Base-by-base conservation (phyloP, 108 stramenopile species). In the Discostella pseudostelligera region DNA sequence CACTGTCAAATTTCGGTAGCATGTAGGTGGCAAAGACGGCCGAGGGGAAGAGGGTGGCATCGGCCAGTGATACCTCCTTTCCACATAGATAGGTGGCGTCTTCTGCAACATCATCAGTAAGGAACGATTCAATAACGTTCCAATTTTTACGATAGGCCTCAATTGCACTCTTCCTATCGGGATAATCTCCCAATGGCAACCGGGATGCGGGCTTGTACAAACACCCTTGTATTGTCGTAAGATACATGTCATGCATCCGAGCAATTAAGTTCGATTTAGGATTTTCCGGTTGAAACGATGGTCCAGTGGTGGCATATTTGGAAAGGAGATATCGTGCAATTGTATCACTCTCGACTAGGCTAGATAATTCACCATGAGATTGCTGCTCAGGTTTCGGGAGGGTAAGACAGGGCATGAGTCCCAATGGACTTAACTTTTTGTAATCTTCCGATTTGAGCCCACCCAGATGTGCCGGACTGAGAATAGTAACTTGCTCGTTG, bases 231-330 rank as follows among this genome's bases (percentile, higher is more conserved):
- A 97, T 96, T 16, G 96, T 81, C 8, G 92, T 76, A 10, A 98
- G 80, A 70, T 98, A 98, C 58, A 94, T 56, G 71, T 98, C 97
- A 69, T 97, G 94, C 61, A 90, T 85, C 3, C 97, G 90, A 48
- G 81, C 81, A 58, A 98, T 90, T 37, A 77, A 43, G 56, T 92
- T 94, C 42, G 92, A 87, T 26, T 67, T 65, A n/a, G 94, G 82
- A 64, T 92, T 76, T 40, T 90, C 79, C 17, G 92, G 88, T 42
- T 78, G 80, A 71, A 96, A 97, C 36, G 93, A 90, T 8, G 95
- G 93, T 8, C 86, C 92, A 1, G 28, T 10, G 47, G 68, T 66
- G 39, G 74, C 59, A 49, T 90, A 96, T 24, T 81, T 65, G 7
- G 81, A 74, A 35, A 94, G 42, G 13, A 97, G 72, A 68, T 87